Conservation (phyloP, 2,329 filamentous ascomycete genomes). For the Rhynchosporium agropyri region DNA sequence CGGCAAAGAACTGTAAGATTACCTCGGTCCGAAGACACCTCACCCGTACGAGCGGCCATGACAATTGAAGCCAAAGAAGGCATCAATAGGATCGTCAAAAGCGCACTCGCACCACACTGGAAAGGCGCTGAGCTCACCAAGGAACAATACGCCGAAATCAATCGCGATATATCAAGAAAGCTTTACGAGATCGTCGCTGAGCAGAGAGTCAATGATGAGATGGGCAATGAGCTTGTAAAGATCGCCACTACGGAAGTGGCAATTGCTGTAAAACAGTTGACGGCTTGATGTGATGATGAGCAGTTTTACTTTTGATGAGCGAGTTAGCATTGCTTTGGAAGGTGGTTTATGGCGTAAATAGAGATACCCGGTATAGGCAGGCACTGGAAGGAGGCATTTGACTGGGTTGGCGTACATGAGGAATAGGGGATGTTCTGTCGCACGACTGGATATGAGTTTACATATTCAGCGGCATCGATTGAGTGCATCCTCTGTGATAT, state of each 20-base stretch:
- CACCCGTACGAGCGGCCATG: slow-evolving; percentile 67
- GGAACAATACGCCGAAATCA: slow-evolving; percentile 91
- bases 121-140: slow-evolving; percentile 77
- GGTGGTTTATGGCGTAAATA: slow-evolving; percentile 29
- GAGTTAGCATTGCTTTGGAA: slow-evolving; percentile 30
- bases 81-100: slow-evolving; percentile 85
- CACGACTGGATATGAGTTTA: slow-evolving; percentile 26
- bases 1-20: slow-evolving; percentile 41
- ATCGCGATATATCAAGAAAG: slow-evolving; percentile 83
- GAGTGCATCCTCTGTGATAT: slow-evolving; percentile 17
- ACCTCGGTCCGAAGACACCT: slow-evolving; percentile 54
- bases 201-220: slow-evolving; percentile 58
- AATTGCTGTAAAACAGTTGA: slow-evolving; percentile 66
- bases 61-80: slow-evolving; percentile 84
- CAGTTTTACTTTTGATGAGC: slow-evolving; percentile 26
- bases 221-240: slow-evolving; percentile 72
- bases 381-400: slow-evolving; percentile 15
- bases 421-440: slow-evolving; percentile 12
- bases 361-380: slow-evolving; percentile 34
- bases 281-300: slow-evolving; percentile 38
- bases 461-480: slow-evolving; percentile 18
- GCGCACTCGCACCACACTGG: slow-evolving; percentile 77
- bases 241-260: slow-evolving; percentile 79
- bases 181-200: slow-evolving; percentile 69
- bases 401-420: slow-evolving; percentile 2